phyloP scores from a whole-genome alignment of 2,329 filamentous ascomycete genomes.

The Pseudogymnoascus sp. region DNA sequence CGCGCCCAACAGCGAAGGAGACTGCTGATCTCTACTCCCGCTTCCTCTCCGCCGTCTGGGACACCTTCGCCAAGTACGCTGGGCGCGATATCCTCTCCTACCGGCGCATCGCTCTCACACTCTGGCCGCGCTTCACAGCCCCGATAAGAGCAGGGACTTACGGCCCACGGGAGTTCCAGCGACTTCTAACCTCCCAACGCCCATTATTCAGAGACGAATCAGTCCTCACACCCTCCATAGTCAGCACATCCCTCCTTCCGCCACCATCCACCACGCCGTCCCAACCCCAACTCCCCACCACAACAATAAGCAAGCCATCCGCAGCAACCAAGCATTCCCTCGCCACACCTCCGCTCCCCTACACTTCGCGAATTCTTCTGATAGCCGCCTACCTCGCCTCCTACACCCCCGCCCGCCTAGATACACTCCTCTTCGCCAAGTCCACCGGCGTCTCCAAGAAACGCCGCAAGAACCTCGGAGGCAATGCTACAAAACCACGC shows the following conservation, averaged over 20 bases:
- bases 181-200: conserved; percentile 66
- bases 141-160: conserved; percentile 71
- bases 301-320: neutral
- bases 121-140: conserved; percentile 80
- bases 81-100: conserved; percentile 73
- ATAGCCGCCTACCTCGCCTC: conserved; percentile 74
- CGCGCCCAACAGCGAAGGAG: conserved; percentile 34
- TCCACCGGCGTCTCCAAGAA: conserved; percentile 27
- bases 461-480: conserved; percentile 35
- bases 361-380: conserved; percentile 66
- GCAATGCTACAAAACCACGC: conserved; percentile 32
- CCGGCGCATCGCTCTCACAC: conserved; percentile 57
- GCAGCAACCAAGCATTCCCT: conserved; percentile 33
- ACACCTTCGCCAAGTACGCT: conserved; percentile 73
- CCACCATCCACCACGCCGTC: conserved; percentile 11
- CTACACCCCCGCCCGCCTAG: conserved; percentile 69
- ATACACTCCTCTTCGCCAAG: conserved; percentile 64
- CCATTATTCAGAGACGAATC: conserved; percentile 65
- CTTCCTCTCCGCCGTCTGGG: conserved; percentile 79
- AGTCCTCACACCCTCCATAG: conserved; percentile 59
- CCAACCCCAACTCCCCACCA: neutral
- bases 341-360: conserved; percentile 44
- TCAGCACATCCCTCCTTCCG: conserved; percentile 25
- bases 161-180: conserved; percentile 72
- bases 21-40: conserved; percentile 68